Percentiles rank a stretch among this genome's conserved stretches.
These are phyloP conservation scores for Poterioochromonas sp. DNA, from an alignment of 352 stramenopile species.

Conservation along the genomic window DNA sequence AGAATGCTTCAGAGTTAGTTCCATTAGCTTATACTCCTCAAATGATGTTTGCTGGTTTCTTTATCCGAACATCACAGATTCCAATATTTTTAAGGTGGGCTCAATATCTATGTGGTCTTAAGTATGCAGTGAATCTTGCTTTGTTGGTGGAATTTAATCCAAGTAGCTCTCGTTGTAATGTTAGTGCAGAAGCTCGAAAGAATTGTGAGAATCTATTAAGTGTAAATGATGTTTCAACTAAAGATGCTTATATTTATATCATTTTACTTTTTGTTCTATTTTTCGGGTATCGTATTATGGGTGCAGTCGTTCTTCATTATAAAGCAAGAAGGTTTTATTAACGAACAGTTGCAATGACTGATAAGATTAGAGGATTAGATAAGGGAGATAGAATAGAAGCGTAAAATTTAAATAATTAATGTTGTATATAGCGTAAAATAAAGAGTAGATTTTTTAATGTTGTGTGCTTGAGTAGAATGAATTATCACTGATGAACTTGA, in stretches of 20 bases:
- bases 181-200: neutral
- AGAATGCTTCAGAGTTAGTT: conserved; percentile 51
- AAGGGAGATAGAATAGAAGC: too few relatives aligned
- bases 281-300: conserved; percentile 35
- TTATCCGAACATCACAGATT: conserved; percentile 45
- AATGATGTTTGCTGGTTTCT: conserved; percentile 58
- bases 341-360: too few relatives aligned
- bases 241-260: conserved; percentile 38
- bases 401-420: too few relatives aligned
- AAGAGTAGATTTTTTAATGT: too few relatives aligned
- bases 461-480: too few relatives aligned
- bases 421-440: too few relatives aligned
- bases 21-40: conserved; percentile 62
- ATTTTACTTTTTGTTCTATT: conserved; percentile 38
- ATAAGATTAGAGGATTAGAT: too few relatives aligned
- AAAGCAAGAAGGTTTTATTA: conserved; percentile 40
- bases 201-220: conserved; percentile 35
- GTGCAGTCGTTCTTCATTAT: neutral
- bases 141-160: conserved; percentile 45
- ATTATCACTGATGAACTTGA: too few relatives aligned
- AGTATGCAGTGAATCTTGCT: conserved; percentile 45
- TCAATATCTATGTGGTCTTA: conserved; percentile 56
- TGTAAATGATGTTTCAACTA: conserved; percentile 36
- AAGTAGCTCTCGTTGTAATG: neutral
- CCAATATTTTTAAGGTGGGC: conserved; percentile 48